Evolutionary conservation across 2,329 filamentous ascomycete species (phyloP).

Genomic region (Aureobasidium sp.): DNA sequence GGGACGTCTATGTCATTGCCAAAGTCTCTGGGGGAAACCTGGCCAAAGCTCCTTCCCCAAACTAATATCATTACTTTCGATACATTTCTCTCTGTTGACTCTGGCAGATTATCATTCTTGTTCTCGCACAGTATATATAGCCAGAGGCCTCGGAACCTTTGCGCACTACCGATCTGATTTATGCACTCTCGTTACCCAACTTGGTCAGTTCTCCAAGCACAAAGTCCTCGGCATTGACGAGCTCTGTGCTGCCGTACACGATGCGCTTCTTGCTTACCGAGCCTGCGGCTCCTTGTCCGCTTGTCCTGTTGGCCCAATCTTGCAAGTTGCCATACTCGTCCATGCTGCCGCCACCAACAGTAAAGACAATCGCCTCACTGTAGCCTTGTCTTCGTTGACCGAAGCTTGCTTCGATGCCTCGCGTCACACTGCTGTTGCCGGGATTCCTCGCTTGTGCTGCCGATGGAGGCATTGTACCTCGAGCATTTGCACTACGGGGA

Average conservation of each 20-base stretch:
- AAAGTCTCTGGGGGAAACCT: background rate
- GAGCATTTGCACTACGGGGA: constrained; percentile 83
- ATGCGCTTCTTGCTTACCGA: constrained; percentile 65
- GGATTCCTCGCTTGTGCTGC: constrained; percentile 46
- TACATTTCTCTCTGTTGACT: too few relatives aligned
- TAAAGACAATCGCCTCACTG: constrained; percentile 36
- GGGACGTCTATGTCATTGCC: background rate
- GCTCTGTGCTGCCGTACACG: constrained; percentile 86
- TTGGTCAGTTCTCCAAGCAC: constrained; percentile 49
- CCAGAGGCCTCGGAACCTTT: too few relatives aligned
- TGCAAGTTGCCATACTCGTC: constrained; percentile 97
- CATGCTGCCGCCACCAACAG: constrained; percentile 82
- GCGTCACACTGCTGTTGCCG: constrained; percentile 26
- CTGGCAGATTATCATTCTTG: background rate
- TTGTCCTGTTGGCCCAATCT: constrained; percentile 83
- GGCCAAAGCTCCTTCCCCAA: constrained; percentile 7
- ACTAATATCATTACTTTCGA: too few relatives aligned
- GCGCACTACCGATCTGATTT: too few relatives aligned
- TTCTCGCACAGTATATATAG: background rate
- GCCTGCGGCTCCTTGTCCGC: constrained; percentile 44
- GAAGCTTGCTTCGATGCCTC: constrained; percentile 73
- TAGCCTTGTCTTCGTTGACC: constrained; percentile 63
- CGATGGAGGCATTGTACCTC: constrained; percentile 82
- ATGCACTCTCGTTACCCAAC: constrained; percentile 50
- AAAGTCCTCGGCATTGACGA: constrained; percentile 58